These are phyloP conservation scores for Aspergillus hiratsukae DNA, from an alignment of 2,329 filamentous ascomycete species.

Conservation along the genomic window DNA sequence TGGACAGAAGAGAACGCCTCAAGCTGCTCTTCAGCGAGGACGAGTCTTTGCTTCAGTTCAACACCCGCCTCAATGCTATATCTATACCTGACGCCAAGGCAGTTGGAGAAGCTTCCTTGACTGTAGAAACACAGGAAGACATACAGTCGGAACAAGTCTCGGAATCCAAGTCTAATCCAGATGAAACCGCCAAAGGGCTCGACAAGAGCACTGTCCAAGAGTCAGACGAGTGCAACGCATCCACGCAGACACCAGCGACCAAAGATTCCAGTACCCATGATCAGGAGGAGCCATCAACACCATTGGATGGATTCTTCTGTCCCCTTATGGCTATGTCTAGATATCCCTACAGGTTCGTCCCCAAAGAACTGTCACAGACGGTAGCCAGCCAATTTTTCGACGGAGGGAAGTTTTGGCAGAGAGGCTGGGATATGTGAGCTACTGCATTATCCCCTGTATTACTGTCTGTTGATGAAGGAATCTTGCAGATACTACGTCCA, in stretches of 20 bases:
- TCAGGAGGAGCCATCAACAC: background rate
- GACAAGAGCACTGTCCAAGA: background rate
- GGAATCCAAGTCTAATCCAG: background rate
- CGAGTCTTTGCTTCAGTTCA: conserved; percentile 17
- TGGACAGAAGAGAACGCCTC: conserved; percentile 24
- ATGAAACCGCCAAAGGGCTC: background rate
- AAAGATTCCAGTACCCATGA: background rate
- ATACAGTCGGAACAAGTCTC: background rate
- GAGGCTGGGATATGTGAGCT: conserved; percentile 73
- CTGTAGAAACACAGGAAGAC: background rate
- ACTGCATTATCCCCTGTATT: background rate
- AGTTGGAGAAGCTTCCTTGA: background rate
- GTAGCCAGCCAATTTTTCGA: conserved; percentile 40
- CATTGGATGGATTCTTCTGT: conserved; percentile 32
- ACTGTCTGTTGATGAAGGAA: background rate
- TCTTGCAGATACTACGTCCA: conserved; percentile 62
- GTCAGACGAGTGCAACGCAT: background rate
- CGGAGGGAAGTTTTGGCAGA: conserved; percentile 45
- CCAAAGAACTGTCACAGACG: conserved; percentile 24
- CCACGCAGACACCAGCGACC: background rate
- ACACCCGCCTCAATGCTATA: conserved; percentile 14
- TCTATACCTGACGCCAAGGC: background rate
- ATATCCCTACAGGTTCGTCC: conserved; percentile 42
- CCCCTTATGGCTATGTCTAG: conserved; percentile 36
- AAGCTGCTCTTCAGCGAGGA: conserved; percentile 27